Base-by-base conservation (phyloP, 306 rosid species). In the Vigna radiata region DNA sequence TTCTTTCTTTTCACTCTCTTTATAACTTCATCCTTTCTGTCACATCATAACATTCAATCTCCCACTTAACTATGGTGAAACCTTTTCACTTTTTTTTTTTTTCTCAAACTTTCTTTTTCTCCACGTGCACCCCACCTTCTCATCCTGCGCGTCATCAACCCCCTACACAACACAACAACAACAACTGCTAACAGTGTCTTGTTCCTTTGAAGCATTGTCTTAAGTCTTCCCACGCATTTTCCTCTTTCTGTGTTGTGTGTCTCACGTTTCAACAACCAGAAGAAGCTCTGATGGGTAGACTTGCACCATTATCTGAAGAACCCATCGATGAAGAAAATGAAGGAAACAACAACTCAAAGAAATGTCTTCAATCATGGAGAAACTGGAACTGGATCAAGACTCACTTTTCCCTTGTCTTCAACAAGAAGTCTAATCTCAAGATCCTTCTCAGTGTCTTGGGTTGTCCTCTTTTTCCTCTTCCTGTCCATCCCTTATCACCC, bases 341-440 rank as follows among this genome's bases (percentile, higher is more conserved):
- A 71, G 56, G 5, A 31, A 27, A 27, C 8, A 49, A 25, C 4
- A 16, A 33, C n/a, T 81, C 88, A 2, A 89, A 80, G 85, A 90
- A 81, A 76, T 87, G 90, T 6, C 58, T 89, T 58, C 92, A 83
- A 8, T 75, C 96, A 74, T 94, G 98, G 98, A 79, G 89, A 73
- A 91, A 84, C 53, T 94, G 94, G 91, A 89, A 81, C 73, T 94
- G 96, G 97, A 91, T 94, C 93, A 91, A 85, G 82, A 83, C 88
- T 65, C 97, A 91, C 43, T 56, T 94, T 60, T 77, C 91, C 43
- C 88, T 87, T 69, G 84, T 78, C 60, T 87, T 81, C 86, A 83
- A 79, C 80, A 92, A 90, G 68, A 89, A 88, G 79, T 83, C 97
- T 5, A 87, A 95, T 85, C 86, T 95, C 70, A 90, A 85, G 39